Evolutionary conservation across 164 flowering plant genomes (phyloP), one percentile per base, ranked within the genome.

Genomic region (Piper longum): DNA sequence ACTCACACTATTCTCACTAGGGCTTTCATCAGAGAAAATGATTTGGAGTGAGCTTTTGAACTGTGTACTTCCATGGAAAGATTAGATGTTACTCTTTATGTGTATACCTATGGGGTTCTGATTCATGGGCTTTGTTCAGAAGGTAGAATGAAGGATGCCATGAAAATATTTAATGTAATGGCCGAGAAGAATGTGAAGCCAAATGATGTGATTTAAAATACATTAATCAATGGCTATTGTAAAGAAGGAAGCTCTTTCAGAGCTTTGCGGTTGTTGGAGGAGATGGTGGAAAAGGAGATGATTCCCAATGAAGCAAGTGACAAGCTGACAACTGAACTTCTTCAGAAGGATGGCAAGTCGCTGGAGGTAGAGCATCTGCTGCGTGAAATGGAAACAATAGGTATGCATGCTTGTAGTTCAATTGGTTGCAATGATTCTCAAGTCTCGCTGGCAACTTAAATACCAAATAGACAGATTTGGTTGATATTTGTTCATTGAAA

Each of bases 121-220:
- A 77, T 87, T 57, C 71, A 80, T 61, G 93, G 95, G 54, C 71
- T 83, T 69, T 85, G 95, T 73, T 57, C 52, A 44, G 70, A 69
- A 59, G 91, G 93, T 16, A 74, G 81, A 52, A 87, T 85, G 91
- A 77, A 72, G 68, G 91, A 89, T 71, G 95, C 91, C 19, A 76
- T 79, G 43, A 83, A 79, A 63, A 60, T 87, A 63, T 84, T 82
- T 56, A 73, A 62, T 26, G 66, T 73, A 40, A 77, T 85, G 89
- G 43, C 52, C 39, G 82, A 80, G 66, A 73, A 19, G 70, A 39
- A 61, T 17, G 54, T 85, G 70, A 62, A 80, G 71, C 88, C 91
- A 1, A 87, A 75, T 67, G 81, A 81, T 73, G 87, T 87, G 39
- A 76, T 89, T 58, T 84, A 84, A 67, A 81, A 89, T 44, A 89